Evolutionary conservation across 2,329 filamentous ascomycete species (phyloP), one percentile per base, ranked within the genome.

Genomic region (Phoma sp.): DNA sequence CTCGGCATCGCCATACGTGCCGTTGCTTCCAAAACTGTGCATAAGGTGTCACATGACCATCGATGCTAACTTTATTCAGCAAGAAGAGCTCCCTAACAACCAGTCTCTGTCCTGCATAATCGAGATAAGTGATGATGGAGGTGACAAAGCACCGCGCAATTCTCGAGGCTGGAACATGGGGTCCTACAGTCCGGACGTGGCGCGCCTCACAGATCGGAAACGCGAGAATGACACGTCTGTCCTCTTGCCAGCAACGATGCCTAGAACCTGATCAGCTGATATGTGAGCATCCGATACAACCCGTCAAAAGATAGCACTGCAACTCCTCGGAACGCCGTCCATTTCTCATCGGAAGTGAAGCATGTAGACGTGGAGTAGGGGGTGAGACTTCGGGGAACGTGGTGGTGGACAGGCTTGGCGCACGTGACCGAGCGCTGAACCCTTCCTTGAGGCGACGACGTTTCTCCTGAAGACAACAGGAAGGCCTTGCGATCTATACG

Each of bases 151-250:
- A 10, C 21, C 21, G 27, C 15, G 32, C 29, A 32, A 31, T 19
- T n/a, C 10, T 29, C 43, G 52, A 55, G 32, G 47, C 46, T 40
- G 22, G n/a, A 15, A 22, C 41, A 32, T 36, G 46, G 37, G 22
- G 36, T 32, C 37, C 41, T 33, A 32, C 27, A 17, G 22, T 15
- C 31, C 41, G n/a, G 29, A 51, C 47, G 46, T 55, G 52, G 52
- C 46, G 41, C 24, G 52, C 52, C 52, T 55, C 52, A 45, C 52
- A 39, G 52, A 55, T 55, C 31, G 32, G 52, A 55, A 39, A 55
- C 52, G 45, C 52, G 46, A 51, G 32, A 43, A 1, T 25, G 52
- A 51, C 52, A 55, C 52, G 52, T 50, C 46, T 55, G 35, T 49
- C 2, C 40, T 15, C 50, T 44, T 36, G 41, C 44, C 37, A 50